Evolutionary conservation across 2,329 filamentous ascomycete genomes (phyloP).

Genomic region (Simplicillium aogashimaense): DNA sequence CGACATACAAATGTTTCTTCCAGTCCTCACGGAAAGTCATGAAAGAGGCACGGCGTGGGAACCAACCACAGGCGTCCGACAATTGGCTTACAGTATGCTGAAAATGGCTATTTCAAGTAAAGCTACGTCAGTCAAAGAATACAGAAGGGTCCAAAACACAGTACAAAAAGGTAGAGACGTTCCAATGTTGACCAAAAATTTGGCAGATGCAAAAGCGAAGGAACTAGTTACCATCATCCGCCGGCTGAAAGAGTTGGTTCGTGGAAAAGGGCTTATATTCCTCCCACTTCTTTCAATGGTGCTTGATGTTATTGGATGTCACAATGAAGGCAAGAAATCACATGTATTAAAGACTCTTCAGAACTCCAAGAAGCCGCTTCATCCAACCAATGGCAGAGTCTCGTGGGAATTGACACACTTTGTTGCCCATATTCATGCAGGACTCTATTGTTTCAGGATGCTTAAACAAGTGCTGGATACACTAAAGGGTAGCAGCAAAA

Average conservation of each 20-base stretch:
- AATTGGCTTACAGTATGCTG: slow-evolving; percentile 44
- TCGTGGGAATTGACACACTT: slow-evolving; percentile 53
- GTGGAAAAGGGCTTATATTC: too few relatives aligned
- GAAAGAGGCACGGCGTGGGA: slow-evolving; percentile 47
- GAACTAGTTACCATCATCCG: slow-evolving; percentile 13
- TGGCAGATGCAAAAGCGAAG: neutral
- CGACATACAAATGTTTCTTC: slow-evolving; percentile 48
- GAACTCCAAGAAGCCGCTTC: too few relatives aligned
- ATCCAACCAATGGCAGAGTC: slow-evolving; percentile 1
- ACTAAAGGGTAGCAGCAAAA: slow-evolving; percentile 1
- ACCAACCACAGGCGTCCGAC: slow-evolving; percentile 37
- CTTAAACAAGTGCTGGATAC: slow-evolving; percentile 26
- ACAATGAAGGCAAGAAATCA: too few relatives aligned
- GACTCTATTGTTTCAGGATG: slow-evolving; percentile 28
- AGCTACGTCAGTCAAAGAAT: slow-evolving; percentile 20
- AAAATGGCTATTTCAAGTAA: slow-evolving; percentile 9
- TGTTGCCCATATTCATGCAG: slow-evolving; percentile 46
- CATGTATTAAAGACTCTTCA: too few relatives aligned
- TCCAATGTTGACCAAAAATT: slow-evolving; percentile 11
- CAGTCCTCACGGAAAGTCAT: slow-evolving; percentile 49
- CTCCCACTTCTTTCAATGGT: neutral
- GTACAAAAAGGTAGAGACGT: neutral
- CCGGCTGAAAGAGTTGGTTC: neutral
- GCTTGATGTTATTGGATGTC: neutral
- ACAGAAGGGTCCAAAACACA: slow-evolving; percentile 21